phyloP scores from a whole-genome alignment of 768 basidiomycete genomes.

The Suillus subaureus region DNA sequence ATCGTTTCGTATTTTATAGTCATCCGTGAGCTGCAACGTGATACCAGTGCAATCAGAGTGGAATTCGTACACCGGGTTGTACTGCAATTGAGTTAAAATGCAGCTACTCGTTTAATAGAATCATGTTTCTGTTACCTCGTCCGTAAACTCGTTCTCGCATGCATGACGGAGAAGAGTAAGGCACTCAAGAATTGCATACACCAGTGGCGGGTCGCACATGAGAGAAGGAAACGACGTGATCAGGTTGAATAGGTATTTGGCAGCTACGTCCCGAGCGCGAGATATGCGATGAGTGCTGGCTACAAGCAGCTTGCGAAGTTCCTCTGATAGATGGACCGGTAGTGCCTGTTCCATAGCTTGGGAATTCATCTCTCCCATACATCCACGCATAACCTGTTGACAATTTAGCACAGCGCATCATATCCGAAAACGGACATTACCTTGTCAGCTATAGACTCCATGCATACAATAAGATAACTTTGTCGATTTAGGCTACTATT shows the following conservation, averaged over 20 bases:
- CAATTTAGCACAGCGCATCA: slow-evolving; percentile 1
- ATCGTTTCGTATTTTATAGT: slow-evolving; percentile 82
- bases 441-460: slow-evolving; percentile 88
- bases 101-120: slow-evolving; percentile 3
- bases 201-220: slow-evolving; percentile 87
- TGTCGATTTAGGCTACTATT: slow-evolving; percentile 84
- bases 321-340: slow-evolving; percentile 64
- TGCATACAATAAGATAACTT: slow-evolving; percentile 64
- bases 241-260: slow-evolving; percentile 80
- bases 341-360: slow-evolving; percentile 82
- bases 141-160: slow-evolving; percentile 87
- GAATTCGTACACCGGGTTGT: slow-evolving; percentile 85
- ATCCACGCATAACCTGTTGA: slow-evolving; percentile 74
- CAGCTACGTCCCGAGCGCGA: slow-evolving; percentile 80
- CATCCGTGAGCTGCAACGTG: slow-evolving; percentile 80
- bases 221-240: slow-evolving; percentile 92
- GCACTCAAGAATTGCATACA: slow-evolving; percentile 89
- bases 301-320: slow-evolving; percentile 76
- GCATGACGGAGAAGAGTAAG: slow-evolving; percentile 86
- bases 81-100: slow-evolving; percentile 49
- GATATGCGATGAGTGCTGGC: slow-evolving; percentile 80
- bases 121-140: slow-evolving; percentile 66
- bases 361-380: slow-evolving; percentile 67
- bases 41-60: slow-evolving; percentile 76
- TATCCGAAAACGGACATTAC: slow-evolving; percentile 37